Percentiles rank a stretch among this genome's conserved stretches.
phyloP scores from a whole-genome alignment of 1,139 yeast genomes.

The Saccharomyces hybrid region DNA sequence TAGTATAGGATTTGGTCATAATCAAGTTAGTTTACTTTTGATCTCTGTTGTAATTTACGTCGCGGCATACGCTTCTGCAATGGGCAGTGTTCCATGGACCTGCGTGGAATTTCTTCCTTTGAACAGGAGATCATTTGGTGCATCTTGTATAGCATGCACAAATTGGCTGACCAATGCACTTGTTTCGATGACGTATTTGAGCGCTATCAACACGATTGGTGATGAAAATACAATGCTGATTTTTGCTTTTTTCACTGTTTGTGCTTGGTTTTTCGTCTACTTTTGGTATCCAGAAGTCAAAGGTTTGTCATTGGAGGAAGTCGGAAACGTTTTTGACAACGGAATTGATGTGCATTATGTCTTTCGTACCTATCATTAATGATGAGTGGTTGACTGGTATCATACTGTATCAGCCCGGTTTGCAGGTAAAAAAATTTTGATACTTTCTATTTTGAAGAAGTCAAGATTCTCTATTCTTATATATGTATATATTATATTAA shows the following conservation, averaged over 20 bases:
- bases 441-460: too few relatives aligned
- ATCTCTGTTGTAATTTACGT: constrained; percentile 35
- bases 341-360: constrained; percentile 36
- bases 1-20: constrained; percentile 22
- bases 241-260: constrained; percentile 34
- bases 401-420: too few relatives aligned
- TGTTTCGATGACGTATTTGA: constrained; percentile 37
- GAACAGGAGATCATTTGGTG: constrained; percentile 39
- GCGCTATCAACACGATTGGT: constrained; percentile 32
- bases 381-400: too few relatives aligned
- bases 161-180: constrained; percentile 40
- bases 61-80: constrained; percentile 41
- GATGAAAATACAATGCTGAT: constrained; percentile 35
- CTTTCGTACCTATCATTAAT: constrained; percentile 27
- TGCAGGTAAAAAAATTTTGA: too few relatives aligned
- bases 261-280: constrained; percentile 38
- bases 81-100: constrained; percentile 45
- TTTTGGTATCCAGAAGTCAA: constrained; percentile 43
- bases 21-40: constrained; percentile 24
- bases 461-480: not conserved
- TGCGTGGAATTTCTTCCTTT: constrained; percentile 42
- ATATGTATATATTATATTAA: not conserved
- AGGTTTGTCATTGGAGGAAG: constrained; percentile 41
- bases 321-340: constrained; percentile 35
- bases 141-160: constrained; percentile 38